Evolutionary conservation across 331 rosid genomes (phyloP), one percentile per base, ranked within the genome.

Genomic region (Pyracantha coccinea): DNA sequence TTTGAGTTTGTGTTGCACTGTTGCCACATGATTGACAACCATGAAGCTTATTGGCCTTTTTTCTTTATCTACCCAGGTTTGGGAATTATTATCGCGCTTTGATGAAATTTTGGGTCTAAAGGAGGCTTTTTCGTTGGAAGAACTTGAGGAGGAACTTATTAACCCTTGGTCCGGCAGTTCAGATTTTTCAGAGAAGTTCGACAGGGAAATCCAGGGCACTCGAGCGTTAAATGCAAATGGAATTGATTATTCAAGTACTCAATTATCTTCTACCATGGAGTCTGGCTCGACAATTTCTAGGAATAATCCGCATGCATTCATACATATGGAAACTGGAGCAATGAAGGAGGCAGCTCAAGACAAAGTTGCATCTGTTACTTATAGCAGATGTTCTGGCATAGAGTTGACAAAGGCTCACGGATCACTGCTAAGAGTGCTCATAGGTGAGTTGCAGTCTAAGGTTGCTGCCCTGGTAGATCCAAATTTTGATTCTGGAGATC

Each of bases 401-500:
- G 88, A 89, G 70, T 89, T 96, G 89, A 96, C 98, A 7, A 90
- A 84, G 86, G 96, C 94, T 54, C 99, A 96, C 69, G 79, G 70
- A 68, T 89, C 99, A 68, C 84, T 92, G 83, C 87, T 96, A 55
- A 85, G 87, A 81, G 97, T 92, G 81, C 86, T 96, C 60, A 82
- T 96, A 62, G 82, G 92, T 57, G 99, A 96, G 84, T 85, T 96
- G 82, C 99, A 88, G 78, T 85, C 86, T 38, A 92, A 85, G 85
- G 99, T 92, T 79, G 98, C 98, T 79, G 96, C 88, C 15, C 81
- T 92, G 73, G 98, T 95, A 47, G 97, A 95, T 88, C 99, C 97
- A 3, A 95, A 79, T 83, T 95, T 89, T 77, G 99, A 96, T 83
- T 89, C 94, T 45, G 99, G 98, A 78, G 99, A 96, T 83, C 67